These are phyloP conservation scores for Pseudogymnoascus destructans DNA, from an alignment of 2,329 filamentous ascomycete species.

Conservation along the genomic window DNA sequence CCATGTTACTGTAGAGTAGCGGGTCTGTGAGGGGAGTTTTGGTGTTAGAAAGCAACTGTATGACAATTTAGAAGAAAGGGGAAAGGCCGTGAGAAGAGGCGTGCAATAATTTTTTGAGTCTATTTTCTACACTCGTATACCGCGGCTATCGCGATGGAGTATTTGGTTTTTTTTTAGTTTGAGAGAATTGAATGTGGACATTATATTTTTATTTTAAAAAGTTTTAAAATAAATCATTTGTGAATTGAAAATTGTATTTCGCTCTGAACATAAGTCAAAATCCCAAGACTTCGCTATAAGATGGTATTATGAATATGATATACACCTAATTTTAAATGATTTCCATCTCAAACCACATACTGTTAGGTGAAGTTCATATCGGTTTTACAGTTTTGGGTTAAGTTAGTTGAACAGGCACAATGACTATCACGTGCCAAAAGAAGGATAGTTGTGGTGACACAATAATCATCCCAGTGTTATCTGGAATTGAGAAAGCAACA, in stretches of 20 bases:
- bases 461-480: not conserved
- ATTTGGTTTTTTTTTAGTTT: not conserved
- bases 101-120: conserved; percentile 7
- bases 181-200: conserved; percentile 3
- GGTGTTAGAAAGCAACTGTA: not conserved
- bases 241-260: not conserved
- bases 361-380: not conserved
- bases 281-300: not conserved
- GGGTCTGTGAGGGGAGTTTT: not conserved
- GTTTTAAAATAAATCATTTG: not conserved
- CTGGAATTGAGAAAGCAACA: not conserved
- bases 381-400: not conserved
- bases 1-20: not conserved
- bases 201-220: conserved; percentile 1
- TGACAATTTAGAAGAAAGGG: not conserved
- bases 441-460: not conserved
- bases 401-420: not conserved
- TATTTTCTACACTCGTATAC: conserved; percentile 6
- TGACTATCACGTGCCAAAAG: not conserved
- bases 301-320: not conserved
- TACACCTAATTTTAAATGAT: not conserved
- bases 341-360: not conserved
- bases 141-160: conserved; percentile 4
- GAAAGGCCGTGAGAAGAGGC: not conserved
- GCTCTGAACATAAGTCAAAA: not conserved